A percentile compares a stretch with the other conserved stretches of the same genome.
These are phyloP conservation scores for Cercophora samala DNA, from an alignment of 495 filamentous ascomycete species.

Conservation along the genomic window DNA sequence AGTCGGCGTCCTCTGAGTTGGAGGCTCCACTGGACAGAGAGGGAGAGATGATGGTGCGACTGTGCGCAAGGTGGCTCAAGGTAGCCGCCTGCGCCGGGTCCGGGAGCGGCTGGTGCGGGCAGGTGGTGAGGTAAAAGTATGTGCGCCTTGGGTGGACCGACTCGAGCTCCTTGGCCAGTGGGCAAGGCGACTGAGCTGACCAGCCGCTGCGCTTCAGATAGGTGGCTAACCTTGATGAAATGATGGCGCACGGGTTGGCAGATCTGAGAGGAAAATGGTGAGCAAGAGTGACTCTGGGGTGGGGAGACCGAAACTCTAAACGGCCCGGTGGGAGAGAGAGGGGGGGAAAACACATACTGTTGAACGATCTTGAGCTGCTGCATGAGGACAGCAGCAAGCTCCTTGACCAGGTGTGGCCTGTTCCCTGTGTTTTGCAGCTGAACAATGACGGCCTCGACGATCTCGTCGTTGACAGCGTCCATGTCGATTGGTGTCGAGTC, in stretches of 20 bases:
- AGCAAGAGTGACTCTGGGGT: constrained; percentile 23
- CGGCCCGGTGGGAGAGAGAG: neutral
- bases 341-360: constrained; percentile 62
- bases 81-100: constrained; percentile 52
- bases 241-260: constrained; percentile 89
- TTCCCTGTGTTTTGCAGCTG: constrained; percentile 92
- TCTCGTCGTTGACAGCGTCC: constrained; percentile 88
- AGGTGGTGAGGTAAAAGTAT: constrained; percentile 91
- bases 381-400: constrained; percentile 78
- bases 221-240: constrained; percentile 83
- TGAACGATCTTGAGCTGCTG: constrained; percentile 77
- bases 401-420: constrained; percentile 89
- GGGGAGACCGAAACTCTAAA: neutral
- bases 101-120: constrained; percentile 76
- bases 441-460: constrained; percentile 86
- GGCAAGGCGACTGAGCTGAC: constrained; percentile 77
- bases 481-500: constrained; percentile 64
- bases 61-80: constrained; percentile 42
- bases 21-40: constrained; percentile 73
- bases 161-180: constrained; percentile 87
- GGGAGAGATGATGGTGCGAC: constrained; percentile 68
- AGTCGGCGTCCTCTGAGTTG: constrained; percentile 64
- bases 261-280: constrained; percentile 59
- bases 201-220: constrained; percentile 84
- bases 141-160: constrained; percentile 89